Percentiles rank a stretch among this genome's conserved stretches.
These are phyloP conservation scores for Hondaea fermentalgiana DNA, from an alignment of 108 stramenopile species.

Conservation along the genomic window DNA sequence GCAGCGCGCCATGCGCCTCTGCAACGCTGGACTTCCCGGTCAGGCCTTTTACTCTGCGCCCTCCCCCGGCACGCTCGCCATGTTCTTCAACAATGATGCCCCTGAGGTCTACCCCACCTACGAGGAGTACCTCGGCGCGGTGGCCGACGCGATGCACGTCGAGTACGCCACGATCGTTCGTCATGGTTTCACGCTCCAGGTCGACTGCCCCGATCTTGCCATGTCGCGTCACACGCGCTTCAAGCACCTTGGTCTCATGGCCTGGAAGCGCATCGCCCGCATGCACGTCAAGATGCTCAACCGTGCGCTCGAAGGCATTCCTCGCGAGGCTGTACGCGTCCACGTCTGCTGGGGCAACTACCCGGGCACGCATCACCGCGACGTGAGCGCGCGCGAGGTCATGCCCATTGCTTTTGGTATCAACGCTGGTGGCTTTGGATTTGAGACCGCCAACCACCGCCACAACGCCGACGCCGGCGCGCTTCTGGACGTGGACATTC, in stretches of 20 bases:
- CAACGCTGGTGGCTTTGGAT: not conserved
- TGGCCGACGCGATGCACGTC: not conserved
- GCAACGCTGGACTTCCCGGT: not conserved
- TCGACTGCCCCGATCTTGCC: constrained; percentile 6
- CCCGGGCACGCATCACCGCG: not conserved
- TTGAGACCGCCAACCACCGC: constrained; percentile 6
- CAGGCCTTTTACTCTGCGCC: not conserved
- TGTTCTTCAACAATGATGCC: not conserved
- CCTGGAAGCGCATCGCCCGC: not conserved
- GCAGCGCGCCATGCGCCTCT: not conserved
- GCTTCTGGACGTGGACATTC: not conserved
- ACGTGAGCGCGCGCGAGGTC: not conserved
- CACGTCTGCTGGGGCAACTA: constrained; percentile 20
- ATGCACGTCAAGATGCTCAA: not conserved
- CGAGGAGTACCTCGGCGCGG: not conserved
- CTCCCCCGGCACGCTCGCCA: not conserved
- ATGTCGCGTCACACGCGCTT: constrained; percentile 19
- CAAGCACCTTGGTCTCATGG: not conserved
- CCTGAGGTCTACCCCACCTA: not conserved
- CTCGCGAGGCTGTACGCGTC: not conserved
- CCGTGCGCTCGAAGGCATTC: not conserved
- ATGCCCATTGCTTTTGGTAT: not conserved
- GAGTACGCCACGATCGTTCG: not conserved
- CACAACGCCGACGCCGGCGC: not conserved
- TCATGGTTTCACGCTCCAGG: not conserved